phyloP scores from a whole-genome alignment of 2,329 filamentous ascomycete genomes.

The Epichloe glyceriae region DNA sequence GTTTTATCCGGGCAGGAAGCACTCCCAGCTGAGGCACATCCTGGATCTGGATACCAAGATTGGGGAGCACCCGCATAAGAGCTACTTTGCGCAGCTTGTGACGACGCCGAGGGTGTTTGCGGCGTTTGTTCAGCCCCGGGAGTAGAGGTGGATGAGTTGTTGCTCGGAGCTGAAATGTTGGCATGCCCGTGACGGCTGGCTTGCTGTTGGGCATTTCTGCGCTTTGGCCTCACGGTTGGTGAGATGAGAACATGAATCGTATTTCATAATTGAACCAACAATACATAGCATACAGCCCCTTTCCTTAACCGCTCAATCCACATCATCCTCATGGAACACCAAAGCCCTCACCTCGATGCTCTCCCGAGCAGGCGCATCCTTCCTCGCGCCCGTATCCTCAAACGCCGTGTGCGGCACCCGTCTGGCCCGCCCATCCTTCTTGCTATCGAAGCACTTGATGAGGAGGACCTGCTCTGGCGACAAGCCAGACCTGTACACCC shows the following conservation, averaged over 20 bases:
- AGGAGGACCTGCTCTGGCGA: slow-evolving; percentile 40
- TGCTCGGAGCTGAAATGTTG: background rate
- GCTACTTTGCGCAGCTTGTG: slow-evolving; percentile 6
- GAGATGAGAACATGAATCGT: too few relatives aligned
- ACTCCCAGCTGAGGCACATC: slow-evolving; percentile 1
- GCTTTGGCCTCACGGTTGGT: too few relatives aligned
- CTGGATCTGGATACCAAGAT: slow-evolving; percentile 5
- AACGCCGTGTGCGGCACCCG: slow-evolving; percentile 45
- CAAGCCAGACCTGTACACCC: slow-evolving; percentile 40
- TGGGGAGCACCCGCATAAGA: background rate
- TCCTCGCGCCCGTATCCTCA: slow-evolving; percentile 26
- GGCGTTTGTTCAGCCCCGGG: slow-evolving; percentile 4
- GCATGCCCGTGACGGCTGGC: too few relatives aligned
- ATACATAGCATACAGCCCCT: background rate
- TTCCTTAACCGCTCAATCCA: background rate
- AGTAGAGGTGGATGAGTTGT: background rate
- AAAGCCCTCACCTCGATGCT: slow-evolving; percentile 44
- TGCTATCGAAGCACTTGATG: slow-evolving; percentile 50
- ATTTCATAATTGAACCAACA: too few relatives aligned
- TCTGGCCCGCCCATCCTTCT: slow-evolving; percentile 31
- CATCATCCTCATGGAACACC: slow-evolving; percentile 26
- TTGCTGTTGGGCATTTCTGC: too few relatives aligned
- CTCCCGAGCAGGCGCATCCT: slow-evolving; percentile 37
- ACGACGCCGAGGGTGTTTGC: slow-evolving; percentile 6
- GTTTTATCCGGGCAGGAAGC: slow-evolving; percentile 3